Evolutionary conservation across 768 basidiomycete species (phyloP), one percentile per base, ranked within the genome.

Genomic region (Rubroboletus pulcherrimus): DNA sequence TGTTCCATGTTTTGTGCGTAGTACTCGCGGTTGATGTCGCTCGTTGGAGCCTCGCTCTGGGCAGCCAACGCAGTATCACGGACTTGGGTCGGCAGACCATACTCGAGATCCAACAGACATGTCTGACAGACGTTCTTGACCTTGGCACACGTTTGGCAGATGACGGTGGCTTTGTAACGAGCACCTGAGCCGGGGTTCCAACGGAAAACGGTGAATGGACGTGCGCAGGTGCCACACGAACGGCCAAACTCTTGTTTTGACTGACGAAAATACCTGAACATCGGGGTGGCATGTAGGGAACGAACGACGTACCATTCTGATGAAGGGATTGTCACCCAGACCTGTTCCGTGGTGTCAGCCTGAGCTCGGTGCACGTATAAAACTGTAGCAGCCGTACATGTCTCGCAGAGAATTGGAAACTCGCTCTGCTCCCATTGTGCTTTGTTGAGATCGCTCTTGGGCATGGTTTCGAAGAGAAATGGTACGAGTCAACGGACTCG

Each of bases 101-200:
- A 99, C 70, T 98, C 95, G 55, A 99, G 82, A 73, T 99, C 97
- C 41, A 99, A 78, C 30, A 99, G 78, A 71, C 97, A 99, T 2
- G 95, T 98, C 75, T 98, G 97, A 77, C 97, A 99, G 51, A 97
- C 87, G 66, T 94, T 94, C 77, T 91, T 91, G 62, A 93, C 85
- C 75, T 98, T 98, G 47, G 95, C 91, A 64, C 96, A 98, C 4
- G 95, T 96, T 72, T 96, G 95, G 74, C 94, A 97, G 57, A 98
- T 86, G 57, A 97, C 93, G 11, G 97, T 99, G 56, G 93, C 90
- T 79, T 98, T 98, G 84, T 83, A 98, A 30, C 96, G 86, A 70
- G 86, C 88, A 40, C 94, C 96, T 4, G 86, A 76, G 43, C 97
- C 97, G 2, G 97, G 95, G 67, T 98, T 96, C 97, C 97, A 99